Evolutionary conservation across 257 asterid genomes (phyloP).

Genomic region (Pogostemon cablin): DNA sequence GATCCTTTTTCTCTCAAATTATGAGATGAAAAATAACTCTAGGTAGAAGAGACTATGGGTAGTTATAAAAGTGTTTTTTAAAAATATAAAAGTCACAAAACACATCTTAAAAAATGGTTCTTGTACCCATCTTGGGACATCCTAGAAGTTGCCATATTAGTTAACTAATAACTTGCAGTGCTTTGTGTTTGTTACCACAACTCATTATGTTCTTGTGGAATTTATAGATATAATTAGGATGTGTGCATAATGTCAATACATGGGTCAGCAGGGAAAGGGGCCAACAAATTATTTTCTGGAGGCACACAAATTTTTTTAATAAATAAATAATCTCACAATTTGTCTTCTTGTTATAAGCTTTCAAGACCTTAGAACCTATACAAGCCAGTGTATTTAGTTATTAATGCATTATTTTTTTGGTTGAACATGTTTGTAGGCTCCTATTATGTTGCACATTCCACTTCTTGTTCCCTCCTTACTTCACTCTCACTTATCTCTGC

Average conservation of each 20-base stretch:
- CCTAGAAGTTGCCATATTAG: slow-evolving; percentile 15
- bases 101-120: not conserved
- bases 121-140: not conserved
- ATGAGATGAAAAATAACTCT: no score
- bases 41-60: no score
- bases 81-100: no score
- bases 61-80: no score
- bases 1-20: no score
- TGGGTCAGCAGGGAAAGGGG: not conserved
- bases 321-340: not conserved
- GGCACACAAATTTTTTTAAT: not conserved
- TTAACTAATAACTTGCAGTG: not conserved
- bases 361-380: not conserved
- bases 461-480: not conserved
- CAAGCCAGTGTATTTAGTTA: slow-evolving; percentile 19
- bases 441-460: slow-evolving; percentile 6
- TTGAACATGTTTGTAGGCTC: not conserved
- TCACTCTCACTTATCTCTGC: slow-evolving; percentile 13
- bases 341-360: not conserved
- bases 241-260: not conserved
- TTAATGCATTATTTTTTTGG: not conserved
- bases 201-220: not conserved
- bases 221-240: slow-evolving; percentile 15
- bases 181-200: not conserved
- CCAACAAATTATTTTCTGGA: not conserved